A percentile compares a stretch with the other conserved stretches of the same genome.
phyloP scores from a whole-genome alignment of 768 basidiomycete species.

The Cyclocybe aegerita region DNA sequence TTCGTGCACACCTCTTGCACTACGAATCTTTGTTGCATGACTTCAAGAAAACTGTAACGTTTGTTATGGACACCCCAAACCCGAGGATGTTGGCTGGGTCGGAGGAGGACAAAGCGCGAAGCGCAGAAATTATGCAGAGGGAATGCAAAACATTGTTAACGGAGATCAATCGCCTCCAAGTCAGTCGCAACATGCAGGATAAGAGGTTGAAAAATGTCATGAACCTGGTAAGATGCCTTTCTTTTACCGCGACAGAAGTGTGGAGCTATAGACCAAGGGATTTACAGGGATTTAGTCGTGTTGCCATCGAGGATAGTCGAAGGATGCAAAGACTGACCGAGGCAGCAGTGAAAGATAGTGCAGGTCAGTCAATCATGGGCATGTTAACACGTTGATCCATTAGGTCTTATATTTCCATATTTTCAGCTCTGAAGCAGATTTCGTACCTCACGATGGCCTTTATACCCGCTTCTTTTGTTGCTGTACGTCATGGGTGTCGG shows the following conservation, averaged over 20 bases:
- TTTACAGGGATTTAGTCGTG: constrained; percentile 43
- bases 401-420: not conserved
- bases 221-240: constrained; percentile 34
- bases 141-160: constrained; percentile 48
- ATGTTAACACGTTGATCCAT: not conserved
- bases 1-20: constrained; percentile 59
- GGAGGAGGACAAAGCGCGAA: constrained; percentile 4
- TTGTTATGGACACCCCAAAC: constrained; percentile 47
- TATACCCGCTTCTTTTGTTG: constrained; percentile 52
- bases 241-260: not conserved
- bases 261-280: not conserved
- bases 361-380: constrained; percentile 24
- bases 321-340: constrained; percentile 42
- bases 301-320: constrained; percentile 48
- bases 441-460: constrained; percentile 64
- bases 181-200: constrained; percentile 38
- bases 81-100: constrained; percentile 35
- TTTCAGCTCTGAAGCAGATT: constrained; percentile 48
- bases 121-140: constrained; percentile 27
- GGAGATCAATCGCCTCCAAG: constrained; percentile 51
- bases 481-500: constrained; percentile 25
- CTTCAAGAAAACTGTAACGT: constrained; percentile 50
- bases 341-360: constrained; percentile 38
- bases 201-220: constrained; percentile 50
- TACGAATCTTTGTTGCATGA: constrained; percentile 53